phyloP scores from a whole-genome alignment of 169 alveolate genomes.

The Plasmodium chabaudi region DNA sequence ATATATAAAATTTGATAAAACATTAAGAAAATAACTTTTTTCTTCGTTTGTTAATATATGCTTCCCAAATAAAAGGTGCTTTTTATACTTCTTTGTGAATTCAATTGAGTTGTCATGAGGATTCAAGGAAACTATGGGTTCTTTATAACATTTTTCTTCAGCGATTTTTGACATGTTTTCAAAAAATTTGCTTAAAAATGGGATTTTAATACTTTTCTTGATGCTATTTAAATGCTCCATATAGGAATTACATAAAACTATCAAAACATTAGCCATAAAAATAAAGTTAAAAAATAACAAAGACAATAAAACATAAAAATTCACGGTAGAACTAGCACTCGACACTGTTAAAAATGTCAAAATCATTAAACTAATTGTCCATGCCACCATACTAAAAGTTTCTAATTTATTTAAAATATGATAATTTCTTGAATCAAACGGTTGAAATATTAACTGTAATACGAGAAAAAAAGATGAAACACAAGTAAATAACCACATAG shows the following conservation, averaged over 20 bases:
- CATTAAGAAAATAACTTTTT: slow-evolving; percentile 81
- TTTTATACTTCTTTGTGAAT: slow-evolving; percentile 75
- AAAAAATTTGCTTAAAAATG: slow-evolving; percentile 76
- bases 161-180: slow-evolving; percentile 78
- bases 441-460: slow-evolving; percentile 85
- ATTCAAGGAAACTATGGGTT: slow-evolving; percentile 78
- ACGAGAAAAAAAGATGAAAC: slow-evolving; percentile 83
- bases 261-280: slow-evolving; percentile 72
- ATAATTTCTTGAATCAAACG: slow-evolving; percentile 88
- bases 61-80: slow-evolving; percentile 21
- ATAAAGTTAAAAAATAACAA: slow-evolving; percentile 75
- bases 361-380: slow-evolving; percentile 85
- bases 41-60: slow-evolving; percentile 75
- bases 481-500: slow-evolving; percentile 86
- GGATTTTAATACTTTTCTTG: slow-evolving; percentile 72
- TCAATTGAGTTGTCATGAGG: slow-evolving; percentile 73
- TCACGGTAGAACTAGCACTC: slow-evolving; percentile 55
- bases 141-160: slow-evolving; percentile 74
- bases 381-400: slow-evolving; percentile 87
- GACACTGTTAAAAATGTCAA: slow-evolving; percentile 75
- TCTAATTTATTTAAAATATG: slow-evolving; percentile 86
- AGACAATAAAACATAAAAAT: slow-evolving; percentile 59
- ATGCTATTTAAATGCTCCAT: slow-evolving; percentile 77
- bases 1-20: slow-evolving; percentile 82
- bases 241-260: slow-evolving; percentile 76